phyloP scores from a whole-genome alignment of 2,329 filamentous ascomycete genomes.

The Aureobasidium musti region DNA sequence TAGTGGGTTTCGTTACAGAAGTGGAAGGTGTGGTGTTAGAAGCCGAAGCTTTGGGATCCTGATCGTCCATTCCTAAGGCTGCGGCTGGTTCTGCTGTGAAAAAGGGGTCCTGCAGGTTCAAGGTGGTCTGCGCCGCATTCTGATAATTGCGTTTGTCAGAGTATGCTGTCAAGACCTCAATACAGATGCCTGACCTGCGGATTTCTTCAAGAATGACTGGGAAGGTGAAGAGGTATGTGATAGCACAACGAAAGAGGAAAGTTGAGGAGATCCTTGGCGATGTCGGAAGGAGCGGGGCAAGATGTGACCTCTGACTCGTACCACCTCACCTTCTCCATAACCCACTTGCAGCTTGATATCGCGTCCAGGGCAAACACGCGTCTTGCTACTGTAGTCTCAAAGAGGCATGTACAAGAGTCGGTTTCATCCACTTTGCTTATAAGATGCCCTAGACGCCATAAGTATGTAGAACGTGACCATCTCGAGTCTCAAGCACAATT shows the following conservation, averaged over 20 bases:
- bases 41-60: neutral
- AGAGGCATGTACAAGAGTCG: constrained; percentile 13
- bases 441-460: neutral
- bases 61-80: constrained; percentile 7
- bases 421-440: neutral
- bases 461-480: neutral
- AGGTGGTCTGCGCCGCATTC: constrained; percentile 23
- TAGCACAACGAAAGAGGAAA: constrained; percentile 10
- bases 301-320: neutral
- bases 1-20: neutral
- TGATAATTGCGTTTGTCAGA: neutral
- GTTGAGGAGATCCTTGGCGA: constrained; percentile 25
- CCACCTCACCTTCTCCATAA: neutral
- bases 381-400: neutral
- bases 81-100: neutral
- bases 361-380: neutral
- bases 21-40: neutral
- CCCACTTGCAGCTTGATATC: neutral
- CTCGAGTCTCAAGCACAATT: neutral
- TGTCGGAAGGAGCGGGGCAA: neutral
- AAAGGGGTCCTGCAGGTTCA: neutral
- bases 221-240: neutral
- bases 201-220: neutral
- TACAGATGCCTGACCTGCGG: neutral
- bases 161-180: neutral